phyloP scores from a whole-genome alignment of 805 yeast genomes.

The Myxozyma neglecta region DNA sequence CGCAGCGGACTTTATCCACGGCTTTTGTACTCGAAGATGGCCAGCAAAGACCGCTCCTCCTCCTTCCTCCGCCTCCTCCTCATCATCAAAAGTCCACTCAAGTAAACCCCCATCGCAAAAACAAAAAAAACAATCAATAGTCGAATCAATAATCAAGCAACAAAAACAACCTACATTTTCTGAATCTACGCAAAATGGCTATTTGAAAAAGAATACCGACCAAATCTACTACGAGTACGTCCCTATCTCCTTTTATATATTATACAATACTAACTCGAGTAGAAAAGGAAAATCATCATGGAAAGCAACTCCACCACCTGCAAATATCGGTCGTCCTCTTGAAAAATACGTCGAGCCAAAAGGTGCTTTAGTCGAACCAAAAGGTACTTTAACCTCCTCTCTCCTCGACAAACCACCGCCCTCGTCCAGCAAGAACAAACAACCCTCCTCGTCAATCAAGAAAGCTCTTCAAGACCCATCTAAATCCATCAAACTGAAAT shows the following conservation, averaged over 20 bases:
- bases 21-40: slow-evolving; percentile 29
- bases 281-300: background rate
- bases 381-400: background rate
- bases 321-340: background rate
- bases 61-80: background rate
- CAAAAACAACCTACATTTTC: background rate
- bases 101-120: background rate
- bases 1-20: slow-evolving; percentile 30
- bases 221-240: slow-evolving; percentile 5
- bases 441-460: background rate
- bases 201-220: background rate
- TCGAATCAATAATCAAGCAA: background rate
- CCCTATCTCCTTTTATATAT: background rate
- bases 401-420: slow-evolving; percentile 2
- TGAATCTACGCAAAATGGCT: background rate
- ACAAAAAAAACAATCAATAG: background rate
- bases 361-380: background rate
- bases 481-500: slow-evolving; percentile 15
- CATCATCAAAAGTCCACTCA: background rate
- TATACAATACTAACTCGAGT: background rate
- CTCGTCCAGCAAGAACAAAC: too few relatives aligned
- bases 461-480: slow-evolving; percentile 6
- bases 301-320: background rate
- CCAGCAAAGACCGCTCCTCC: background rate
- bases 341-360: background rate